A percentile compares a stretch with the other conserved stretches of the same genome.
phyloP scores from a whole-genome alignment of 345 rosid species.

The Hibiscus mutabilis region DNA sequence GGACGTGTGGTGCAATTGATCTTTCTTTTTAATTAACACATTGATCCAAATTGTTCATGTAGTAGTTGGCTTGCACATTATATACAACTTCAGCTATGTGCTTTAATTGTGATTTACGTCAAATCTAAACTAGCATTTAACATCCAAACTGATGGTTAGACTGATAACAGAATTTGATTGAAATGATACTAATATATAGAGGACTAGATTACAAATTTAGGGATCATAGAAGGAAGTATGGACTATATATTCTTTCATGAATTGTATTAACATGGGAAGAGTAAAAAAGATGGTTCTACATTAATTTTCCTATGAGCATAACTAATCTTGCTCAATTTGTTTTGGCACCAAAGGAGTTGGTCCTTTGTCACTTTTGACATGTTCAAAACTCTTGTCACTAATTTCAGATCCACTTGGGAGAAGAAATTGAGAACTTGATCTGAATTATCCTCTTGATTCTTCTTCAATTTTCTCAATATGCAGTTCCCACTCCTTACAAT shows the following conservation, averaged over 20 bases:
- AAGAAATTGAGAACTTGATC: conserved; percentile 70
- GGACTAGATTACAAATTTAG: too few relatives aligned
- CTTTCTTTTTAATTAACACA: too few relatives aligned
- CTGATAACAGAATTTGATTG: too few relatives aligned
- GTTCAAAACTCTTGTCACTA: conserved; percentile 77
- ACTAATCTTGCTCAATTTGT: conserved; percentile 51
- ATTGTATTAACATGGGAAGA: conserved; percentile 54
- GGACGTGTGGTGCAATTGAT: too few relatives aligned
- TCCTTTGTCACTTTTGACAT: conserved; percentile 72
- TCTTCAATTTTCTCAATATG: conserved; percentile 41
- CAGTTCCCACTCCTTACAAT: conserved; percentile 47
- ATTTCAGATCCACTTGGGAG: conserved; percentile 78
- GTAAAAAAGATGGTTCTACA: conserved; percentile 71
- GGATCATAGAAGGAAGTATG: not conserved
- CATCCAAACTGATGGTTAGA: too few relatives aligned
- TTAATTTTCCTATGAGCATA: conserved; percentile 58
- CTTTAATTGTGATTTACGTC: too few relatives aligned
- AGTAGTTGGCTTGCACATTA: too few relatives aligned
- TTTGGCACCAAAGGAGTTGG: conserved; percentile 73
- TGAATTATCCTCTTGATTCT: conserved; percentile 31
- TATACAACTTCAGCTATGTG: too few relatives aligned
- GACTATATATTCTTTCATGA: not conserved
- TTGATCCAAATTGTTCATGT: too few relatives aligned
- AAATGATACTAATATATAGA: too few relatives aligned
- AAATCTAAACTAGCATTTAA: too few relatives aligned